phyloP scores from a whole-genome alignment of 176 grass and related monocot species.

The Oryza glaberrima region DNA sequence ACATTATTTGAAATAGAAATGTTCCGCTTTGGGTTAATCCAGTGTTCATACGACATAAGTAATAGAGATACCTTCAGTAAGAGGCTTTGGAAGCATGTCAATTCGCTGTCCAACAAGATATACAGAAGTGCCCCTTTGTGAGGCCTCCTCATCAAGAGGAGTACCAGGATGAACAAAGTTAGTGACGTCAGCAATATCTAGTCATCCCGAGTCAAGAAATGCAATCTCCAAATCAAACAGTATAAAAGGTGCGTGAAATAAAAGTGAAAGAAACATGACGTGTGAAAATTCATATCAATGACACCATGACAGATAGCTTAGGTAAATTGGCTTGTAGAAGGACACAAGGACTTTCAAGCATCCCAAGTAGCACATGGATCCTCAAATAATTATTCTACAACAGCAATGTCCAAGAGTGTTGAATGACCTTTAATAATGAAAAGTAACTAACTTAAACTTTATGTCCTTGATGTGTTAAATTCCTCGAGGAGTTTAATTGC shows the following conservation, averaged over 20 bases:
- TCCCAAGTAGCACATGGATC: neutral
- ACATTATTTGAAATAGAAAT: conserved; percentile 31
- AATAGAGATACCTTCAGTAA: conserved; percentile 82
- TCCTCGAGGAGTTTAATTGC: neutral
- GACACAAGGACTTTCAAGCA: conserved; percentile 29
- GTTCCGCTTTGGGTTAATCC: conserved; percentile 26
- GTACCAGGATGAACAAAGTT: conserved; percentile 94
- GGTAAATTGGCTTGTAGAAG: neutral
- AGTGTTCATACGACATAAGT: conserved; percentile 6
- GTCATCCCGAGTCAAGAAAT: conserved; percentile 52
- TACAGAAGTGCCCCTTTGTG: conserved; percentile 91
- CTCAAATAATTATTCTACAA: neutral
- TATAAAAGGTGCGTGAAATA: conserved; percentile 1
- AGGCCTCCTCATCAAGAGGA: conserved; percentile 91
- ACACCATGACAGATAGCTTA: neutral
- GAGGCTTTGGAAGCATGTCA: conserved; percentile 99
- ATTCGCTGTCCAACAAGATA: conserved; percentile 99
- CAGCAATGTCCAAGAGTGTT: neutral
- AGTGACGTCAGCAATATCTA: conserved; percentile 99
- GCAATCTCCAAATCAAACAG: conserved; percentile 24
- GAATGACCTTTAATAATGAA: conserved; percentile 11
- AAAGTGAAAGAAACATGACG: neutral
- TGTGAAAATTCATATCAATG: neutral
- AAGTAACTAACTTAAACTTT: neutral
- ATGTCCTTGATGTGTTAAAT: neutral